Evolutionary conservation across 345 rosid genomes (phyloP).

Genomic region (Eucalyptus cloeziana): DNA sequence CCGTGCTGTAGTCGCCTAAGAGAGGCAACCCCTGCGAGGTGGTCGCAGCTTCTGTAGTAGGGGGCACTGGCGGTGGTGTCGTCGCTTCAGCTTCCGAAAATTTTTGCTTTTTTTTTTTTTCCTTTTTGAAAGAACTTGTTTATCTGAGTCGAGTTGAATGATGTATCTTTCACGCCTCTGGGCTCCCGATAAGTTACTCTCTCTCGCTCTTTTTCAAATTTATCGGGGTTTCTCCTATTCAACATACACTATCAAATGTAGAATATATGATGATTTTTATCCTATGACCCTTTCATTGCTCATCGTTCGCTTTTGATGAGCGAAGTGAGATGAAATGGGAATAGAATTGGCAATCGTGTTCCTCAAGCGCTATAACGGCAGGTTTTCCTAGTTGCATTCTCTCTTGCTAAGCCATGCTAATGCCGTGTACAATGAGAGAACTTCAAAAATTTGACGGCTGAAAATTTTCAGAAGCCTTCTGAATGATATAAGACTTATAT

Average conservation of each 20-base stretch:
- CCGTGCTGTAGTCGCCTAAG: not conserved
- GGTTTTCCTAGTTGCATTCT: not conserved
- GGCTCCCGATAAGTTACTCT: not conserved
- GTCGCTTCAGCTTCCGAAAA: not conserved
- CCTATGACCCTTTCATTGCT: not conserved
- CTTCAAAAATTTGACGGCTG: not conserved
- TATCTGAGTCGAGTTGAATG: not conserved
- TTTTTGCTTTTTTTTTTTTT: not conserved
- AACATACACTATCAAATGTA: not conserved
- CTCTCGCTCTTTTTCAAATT: not conserved
- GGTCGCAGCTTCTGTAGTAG: not conserved
- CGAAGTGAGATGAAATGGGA: not conserved
- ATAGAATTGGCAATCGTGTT: not conserved
- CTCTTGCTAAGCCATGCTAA: not conserved
- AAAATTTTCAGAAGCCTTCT: not conserved
- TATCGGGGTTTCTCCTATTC: not conserved
- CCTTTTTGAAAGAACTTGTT: not conserved
- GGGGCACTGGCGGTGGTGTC: not conserved
- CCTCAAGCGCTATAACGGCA: not conserved
- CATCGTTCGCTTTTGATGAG: not conserved
- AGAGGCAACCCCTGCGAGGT: not conserved
- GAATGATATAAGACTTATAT: not conserved
- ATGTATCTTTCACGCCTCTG: not conserved
- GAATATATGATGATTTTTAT: not conserved
- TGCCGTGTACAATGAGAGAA: not conserved